Base-by-base conservation (phyloP, 2,329 filamentous ascomycete species). In the Hypoxylon sp. region DNA sequence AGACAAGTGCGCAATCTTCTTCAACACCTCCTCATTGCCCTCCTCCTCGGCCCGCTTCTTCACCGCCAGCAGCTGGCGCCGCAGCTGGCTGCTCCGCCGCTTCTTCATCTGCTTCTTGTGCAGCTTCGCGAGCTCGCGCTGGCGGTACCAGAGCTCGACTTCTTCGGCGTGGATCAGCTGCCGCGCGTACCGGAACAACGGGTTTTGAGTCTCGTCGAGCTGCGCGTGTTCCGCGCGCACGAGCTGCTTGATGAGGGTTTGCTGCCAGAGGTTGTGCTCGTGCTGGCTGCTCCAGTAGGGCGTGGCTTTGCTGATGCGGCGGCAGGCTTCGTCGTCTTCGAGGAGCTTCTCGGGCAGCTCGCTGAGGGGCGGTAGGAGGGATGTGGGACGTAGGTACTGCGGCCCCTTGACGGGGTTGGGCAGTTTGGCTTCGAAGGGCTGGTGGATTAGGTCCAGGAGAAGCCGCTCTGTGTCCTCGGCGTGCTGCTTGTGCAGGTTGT, bases 111-210 rank as follows among this genome's bases (percentile, higher is more conserved):
- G 28, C 28, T 32, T n/a, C 17, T 13, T n/a, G 10, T 48, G 19
- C 41, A 23, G 5, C 11, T 11, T 2, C 5, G 5, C 3, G 1
- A 60, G 5, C 38, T 59, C 21, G 13, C 58, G 48, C 13, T 2
- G 6, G 1, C 49, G 32, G 41, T 48, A 68, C 61, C 57, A 59
- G 0, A 32, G 4, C 52, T 68, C 65, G n/a, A 65, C 1, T 1
- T 14, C 6, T 52, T 59, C 34, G 19, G 41, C 51, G 10, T 6
- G 7, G 4, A 51, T 14, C 1, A 49, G 30, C 19, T 17, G 14
- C 4, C 65, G 50, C 23, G 28, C n/a, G 5, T 11, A 28, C 9
- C 36, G 21, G 4, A 61, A 23, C 32, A 43, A 0, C 7, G 51
- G 17, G 21, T n/a, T 9, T 28, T 65, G 61, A 6, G 7, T 17